Evolutionary conservation across 2,329 filamentous ascomycete genomes (phyloP).

Genomic region (Clarireedia sp.): DNA sequence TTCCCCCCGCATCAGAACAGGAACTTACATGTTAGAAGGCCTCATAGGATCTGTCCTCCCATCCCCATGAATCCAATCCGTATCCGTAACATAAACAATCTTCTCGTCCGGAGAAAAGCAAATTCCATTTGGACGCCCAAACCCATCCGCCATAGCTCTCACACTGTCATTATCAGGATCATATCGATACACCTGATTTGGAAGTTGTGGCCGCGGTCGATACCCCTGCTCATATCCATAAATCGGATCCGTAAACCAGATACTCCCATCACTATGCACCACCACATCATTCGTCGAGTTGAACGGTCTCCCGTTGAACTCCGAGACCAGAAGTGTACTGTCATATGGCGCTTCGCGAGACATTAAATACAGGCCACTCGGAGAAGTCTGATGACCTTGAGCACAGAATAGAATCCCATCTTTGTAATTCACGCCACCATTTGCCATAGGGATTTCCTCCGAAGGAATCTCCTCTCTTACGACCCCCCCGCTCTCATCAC

Average conservation of each 20-base stretch:
- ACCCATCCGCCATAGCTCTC: conserved; percentile 48
- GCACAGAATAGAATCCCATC: conserved; percentile 14
- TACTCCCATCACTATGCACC: conserved; percentile 42
- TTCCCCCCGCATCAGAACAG: background rate
- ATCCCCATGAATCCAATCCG: conserved; percentile 29
- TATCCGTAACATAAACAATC: conserved; percentile 46
- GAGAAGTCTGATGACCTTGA: conserved; percentile 12
- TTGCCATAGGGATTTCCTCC: conserved; percentile 8
- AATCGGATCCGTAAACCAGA: conserved; percentile 55
- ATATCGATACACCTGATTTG: conserved; percentile 50
- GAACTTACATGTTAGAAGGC: conserved; percentile 27
- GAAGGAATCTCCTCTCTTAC: background rate
- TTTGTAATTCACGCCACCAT: conserved; percentile 10
- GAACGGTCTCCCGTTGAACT: conserved; percentile 50
- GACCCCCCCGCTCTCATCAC: background rate
- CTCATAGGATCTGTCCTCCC: conserved; percentile 27
- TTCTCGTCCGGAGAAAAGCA: conserved; percentile 46
- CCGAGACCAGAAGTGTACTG: conserved; percentile 43
- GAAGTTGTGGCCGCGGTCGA: conserved; percentile 42
- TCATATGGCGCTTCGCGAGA: conserved; percentile 9
- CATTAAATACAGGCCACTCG: conserved; percentile 11
- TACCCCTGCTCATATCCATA: conserved; percentile 53
- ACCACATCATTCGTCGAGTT: conserved; percentile 51
- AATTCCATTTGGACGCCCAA: conserved; percentile 48
- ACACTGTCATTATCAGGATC: conserved; percentile 42